phyloP scores from a whole-genome alignment of 1,139 yeast species.

The Geotrichum armillariae region DNA sequence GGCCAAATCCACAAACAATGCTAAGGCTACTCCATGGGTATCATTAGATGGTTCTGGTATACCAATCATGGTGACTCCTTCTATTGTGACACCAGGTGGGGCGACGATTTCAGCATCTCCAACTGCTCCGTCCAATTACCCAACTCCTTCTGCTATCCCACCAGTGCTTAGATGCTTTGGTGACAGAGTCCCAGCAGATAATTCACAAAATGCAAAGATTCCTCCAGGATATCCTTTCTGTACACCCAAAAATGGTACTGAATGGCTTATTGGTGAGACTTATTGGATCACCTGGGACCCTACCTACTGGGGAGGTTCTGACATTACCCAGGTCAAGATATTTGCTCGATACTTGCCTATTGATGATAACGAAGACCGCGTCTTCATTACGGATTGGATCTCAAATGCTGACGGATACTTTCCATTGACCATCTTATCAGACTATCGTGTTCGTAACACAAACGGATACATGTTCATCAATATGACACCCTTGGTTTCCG shows the following conservation, averaged over 20 bases:
- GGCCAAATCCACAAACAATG: conserved; percentile 29
- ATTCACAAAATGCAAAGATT: conserved; percentile 14
- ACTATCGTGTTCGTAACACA: conserved; percentile 32
- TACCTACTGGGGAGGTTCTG: conserved; percentile 41
- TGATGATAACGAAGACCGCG: conserved; percentile 33
- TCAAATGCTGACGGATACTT: conserved; percentile 42
- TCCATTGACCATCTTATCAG: conserved; percentile 38
- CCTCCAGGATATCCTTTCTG: conserved; percentile 44
- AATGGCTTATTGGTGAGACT: conserved; percentile 44
- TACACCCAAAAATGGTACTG: conserved; percentile 43
- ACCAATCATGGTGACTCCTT: conserved; percentile 42
- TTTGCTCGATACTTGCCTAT: conserved; percentile 39
- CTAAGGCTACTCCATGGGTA: conserved; percentile 39
- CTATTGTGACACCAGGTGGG: conserved; percentile 33
- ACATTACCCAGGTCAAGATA: conserved; percentile 39
- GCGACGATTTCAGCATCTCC: conserved; percentile 38
- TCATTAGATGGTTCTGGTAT: conserved; percentile 44
- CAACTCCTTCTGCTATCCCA: conserved; percentile 40
- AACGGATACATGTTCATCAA: conserved; percentile 41
- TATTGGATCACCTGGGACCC: conserved; percentile 50
- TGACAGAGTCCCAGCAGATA: conserved; percentile 39
- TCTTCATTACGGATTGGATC: conserved; percentile 39
- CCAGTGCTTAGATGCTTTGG: conserved; percentile 45
- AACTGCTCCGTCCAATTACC: conserved; percentile 38
- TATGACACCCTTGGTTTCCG: conserved; percentile 42